Evolutionary conservation across 768 basidiomycete species (phyloP).

Genomic region (Calocera viscosa): DNA sequence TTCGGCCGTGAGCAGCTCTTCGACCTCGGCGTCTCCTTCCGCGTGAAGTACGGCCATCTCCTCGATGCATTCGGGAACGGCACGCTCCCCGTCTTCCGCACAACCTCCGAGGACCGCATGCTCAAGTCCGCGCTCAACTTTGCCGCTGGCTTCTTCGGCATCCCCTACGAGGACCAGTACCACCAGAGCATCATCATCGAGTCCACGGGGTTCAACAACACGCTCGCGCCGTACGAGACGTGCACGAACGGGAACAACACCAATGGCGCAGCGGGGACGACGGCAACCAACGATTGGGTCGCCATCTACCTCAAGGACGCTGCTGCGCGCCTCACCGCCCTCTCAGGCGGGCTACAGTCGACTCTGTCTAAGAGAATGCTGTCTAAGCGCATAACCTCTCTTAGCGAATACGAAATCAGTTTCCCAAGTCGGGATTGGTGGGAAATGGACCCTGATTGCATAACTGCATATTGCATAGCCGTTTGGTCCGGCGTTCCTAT

Average conservation of each 20-base stretch:
- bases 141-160: conserved; percentile 11
- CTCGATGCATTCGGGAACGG: conserved; percentile 45
- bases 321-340: conserved; percentile 10
- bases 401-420: too few species aligned
- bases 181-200: conserved; percentile 11
- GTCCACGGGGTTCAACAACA: conserved; percentile 15
- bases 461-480: too few species aligned
- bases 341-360: conserved; percentile 10
- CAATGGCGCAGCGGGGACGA: conserved; percentile 20
- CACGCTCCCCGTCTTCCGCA: conserved; percentile 28
- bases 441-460: too few species aligned
- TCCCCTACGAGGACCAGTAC: conserved; percentile 10
- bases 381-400: too few species aligned
- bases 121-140: neutral
- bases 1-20: conserved; percentile 83
- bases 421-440: too few species aligned
- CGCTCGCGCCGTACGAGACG: conserved; percentile 12
- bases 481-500: too few species aligned
- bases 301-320: conserved; percentile 13
- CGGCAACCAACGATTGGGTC: conserved; percentile 14
- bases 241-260: conserved; percentile 20
- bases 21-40: conserved; percentile 56
- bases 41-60: conserved; percentile 37
- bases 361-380: conserved; percentile 11
- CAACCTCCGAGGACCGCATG: conserved; percentile 8